Evolutionary conservation across 106 monocot genomes (phyloP).

Genomic region (Acorus calamus): DNA sequence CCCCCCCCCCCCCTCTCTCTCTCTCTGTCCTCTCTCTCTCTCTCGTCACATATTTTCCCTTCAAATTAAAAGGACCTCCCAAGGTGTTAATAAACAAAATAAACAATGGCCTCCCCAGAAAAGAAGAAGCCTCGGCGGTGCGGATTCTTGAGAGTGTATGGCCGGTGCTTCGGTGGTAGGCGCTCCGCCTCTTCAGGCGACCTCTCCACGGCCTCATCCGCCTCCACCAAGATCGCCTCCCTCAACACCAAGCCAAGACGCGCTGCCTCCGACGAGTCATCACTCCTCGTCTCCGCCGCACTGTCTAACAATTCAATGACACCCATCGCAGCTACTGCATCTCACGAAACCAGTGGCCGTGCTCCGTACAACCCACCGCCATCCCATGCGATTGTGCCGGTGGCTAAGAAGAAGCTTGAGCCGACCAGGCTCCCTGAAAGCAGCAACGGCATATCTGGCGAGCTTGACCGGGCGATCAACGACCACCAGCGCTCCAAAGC

Average conservation of each 20-base stretch:
- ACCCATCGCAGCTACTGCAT: neutral
- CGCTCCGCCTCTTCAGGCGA: conserved; percentile 8
- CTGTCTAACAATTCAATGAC: neutral
- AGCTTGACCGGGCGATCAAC: conserved; percentile 50
- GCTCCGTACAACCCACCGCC: neutral
- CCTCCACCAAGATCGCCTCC: neutral
- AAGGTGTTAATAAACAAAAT: too few relatives aligned
- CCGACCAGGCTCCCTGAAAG: neutral
- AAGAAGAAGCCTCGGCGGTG: conserved; percentile 32
- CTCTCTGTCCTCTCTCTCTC: too few relatives aligned
- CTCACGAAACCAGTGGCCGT: neutral
- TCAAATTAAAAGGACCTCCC: too few relatives aligned
- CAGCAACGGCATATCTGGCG: conserved; percentile 22
- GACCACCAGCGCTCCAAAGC: conserved; percentile 61
- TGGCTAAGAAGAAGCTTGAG: neutral
- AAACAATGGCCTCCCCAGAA: too few relatives aligned
- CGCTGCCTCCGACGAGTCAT: conserved; percentile 5
- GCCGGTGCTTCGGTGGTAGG: conserved; percentile 42
- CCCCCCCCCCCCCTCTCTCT: too few relatives aligned
- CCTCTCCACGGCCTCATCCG: conserved; percentile 11
- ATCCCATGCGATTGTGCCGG: neutral
- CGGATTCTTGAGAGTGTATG: conserved; percentile 47
- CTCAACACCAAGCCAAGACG: conserved; percentile 17
- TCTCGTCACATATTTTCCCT: too few relatives aligned
- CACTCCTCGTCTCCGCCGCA: neutral